phyloP scores from a whole-genome alignment of 164 flowering plant species.

The Dillenia suffruticosa region DNA sequence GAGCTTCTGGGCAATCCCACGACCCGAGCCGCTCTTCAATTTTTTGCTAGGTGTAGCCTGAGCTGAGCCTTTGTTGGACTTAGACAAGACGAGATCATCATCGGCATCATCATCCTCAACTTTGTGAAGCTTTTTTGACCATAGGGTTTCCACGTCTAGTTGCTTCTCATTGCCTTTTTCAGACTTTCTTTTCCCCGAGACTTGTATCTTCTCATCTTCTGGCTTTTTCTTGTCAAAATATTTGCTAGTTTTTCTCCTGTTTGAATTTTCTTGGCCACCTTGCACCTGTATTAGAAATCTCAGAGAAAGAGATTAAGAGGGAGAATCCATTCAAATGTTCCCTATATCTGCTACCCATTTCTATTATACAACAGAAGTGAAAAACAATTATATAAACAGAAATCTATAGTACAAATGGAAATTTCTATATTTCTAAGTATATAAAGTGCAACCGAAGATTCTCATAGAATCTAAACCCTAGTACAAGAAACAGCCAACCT shows the following conservation, averaged over 20 bases:
- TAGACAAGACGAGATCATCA: constrained; percentile 56
- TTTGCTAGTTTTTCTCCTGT: constrained; percentile 85
- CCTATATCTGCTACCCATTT: background rate
- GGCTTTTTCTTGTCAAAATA: constrained; percentile 58
- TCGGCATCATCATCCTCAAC: constrained; percentile 46
- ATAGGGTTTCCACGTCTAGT: constrained; percentile 29
- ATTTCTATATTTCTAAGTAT: no score
- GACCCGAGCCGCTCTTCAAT: constrained; percentile 57
- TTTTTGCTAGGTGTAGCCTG: constrained; percentile 65
- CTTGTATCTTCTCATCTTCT: constrained; percentile 42
- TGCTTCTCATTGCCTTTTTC: constrained; percentile 24
- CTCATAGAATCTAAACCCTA: no score
- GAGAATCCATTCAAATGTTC: background rate
- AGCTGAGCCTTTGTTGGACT: constrained; percentile 26
- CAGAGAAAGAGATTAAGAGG: background rate
- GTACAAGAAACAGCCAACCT: no score
- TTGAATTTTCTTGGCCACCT: constrained; percentile 49
- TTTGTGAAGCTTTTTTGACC: constrained; percentile 48
- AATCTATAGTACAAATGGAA: no score
- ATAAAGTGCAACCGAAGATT: no score
- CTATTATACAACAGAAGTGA: background rate
- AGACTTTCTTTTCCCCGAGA: constrained; percentile 48
- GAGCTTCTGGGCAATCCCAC: constrained; percentile 36
- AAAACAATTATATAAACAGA: no score
- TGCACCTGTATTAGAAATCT: constrained; percentile 24